Conservation (phyloP, 495 filamentous ascomycete species). For the Bombardia bombarda region DNA sequence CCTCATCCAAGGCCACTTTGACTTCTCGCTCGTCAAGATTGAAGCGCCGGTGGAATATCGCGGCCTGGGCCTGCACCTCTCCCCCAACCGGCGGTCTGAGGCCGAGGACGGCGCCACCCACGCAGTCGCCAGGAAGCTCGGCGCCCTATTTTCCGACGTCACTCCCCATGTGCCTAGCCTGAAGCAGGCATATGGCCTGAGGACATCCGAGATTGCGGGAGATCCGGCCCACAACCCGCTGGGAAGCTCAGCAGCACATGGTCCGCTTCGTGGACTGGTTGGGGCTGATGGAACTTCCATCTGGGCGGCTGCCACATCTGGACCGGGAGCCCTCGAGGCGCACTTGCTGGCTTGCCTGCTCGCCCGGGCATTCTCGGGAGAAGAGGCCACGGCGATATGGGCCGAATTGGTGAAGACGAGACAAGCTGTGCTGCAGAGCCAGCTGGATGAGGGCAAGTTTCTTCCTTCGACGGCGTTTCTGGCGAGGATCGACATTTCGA, state of each 20-base stretch:
- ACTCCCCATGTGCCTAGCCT: constrained; percentile 26
- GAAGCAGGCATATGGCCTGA: constrained; percentile 27
- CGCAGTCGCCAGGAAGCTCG: constrained; percentile 22
- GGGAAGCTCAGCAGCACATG: no score
- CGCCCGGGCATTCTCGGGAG: constrained; percentile 19
- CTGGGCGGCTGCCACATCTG: constrained; percentile 3
- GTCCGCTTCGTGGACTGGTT: no score
- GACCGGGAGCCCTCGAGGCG: not conserved
- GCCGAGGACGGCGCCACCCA: constrained; percentile 26
- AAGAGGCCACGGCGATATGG: constrained; percentile 32
- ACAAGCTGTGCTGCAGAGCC: constrained; percentile 2
- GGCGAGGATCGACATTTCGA: constrained; percentile 19
- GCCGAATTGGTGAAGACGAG: constrained; percentile 14
- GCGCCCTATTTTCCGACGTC: constrained; percentile 21
- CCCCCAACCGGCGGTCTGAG: constrained; percentile 8
- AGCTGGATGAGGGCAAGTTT: not conserved
- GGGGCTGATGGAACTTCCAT: constrained; percentile 4
- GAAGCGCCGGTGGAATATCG: constrained; percentile 26
- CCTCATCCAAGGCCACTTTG: constrained; percentile 10
- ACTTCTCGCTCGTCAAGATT: constrained; percentile 26
- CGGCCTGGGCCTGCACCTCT: constrained; percentile 14
- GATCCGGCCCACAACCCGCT: no score
- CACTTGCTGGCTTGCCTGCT: constrained; percentile 32
- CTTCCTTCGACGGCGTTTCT: constrained; percentile 6
- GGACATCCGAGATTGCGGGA: constrained; percentile 28